A percentile compares a stretch with the other conserved stretches of the same genome.
phyloP scores from a whole-genome alignment of 2,329 filamentous ascomycete genomes.

The Byssothecium circinans region DNA sequence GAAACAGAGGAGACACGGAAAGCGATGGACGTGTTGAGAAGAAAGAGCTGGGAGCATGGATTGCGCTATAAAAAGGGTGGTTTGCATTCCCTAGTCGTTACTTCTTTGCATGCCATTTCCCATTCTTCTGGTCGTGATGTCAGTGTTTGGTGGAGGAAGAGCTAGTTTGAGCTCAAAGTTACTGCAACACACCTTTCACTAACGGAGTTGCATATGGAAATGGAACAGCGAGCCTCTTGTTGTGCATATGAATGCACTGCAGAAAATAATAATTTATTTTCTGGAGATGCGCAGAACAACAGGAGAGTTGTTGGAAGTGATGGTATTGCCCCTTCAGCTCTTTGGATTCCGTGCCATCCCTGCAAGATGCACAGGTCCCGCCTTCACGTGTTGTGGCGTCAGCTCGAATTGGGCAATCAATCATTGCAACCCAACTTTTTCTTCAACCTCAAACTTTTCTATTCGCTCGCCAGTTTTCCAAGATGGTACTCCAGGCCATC shows the following conservation, averaged over 20 bases:
- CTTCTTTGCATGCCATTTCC: background rate
- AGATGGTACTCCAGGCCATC: conserved; percentile 71
- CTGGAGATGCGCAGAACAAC: conserved; percentile 1
- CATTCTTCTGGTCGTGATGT: conserved; percentile 11
- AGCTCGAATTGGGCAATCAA: conserved; percentile 11
- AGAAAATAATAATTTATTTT: too few relatives aligned
- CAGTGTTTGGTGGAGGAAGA: conserved; percentile 1
- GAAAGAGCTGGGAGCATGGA: background rate
- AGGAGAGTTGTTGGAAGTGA: too few relatives aligned
- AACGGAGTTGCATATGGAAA: too few relatives aligned
- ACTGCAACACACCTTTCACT: too few relatives aligned
- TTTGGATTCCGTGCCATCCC: conserved; percentile 9
- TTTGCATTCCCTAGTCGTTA: conserved; percentile 14
- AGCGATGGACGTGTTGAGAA: background rate
- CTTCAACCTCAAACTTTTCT: conserved; percentile 2
- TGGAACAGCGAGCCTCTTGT: too few relatives aligned
- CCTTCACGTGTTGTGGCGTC: conserved; percentile 19
- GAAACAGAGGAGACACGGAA: too few relatives aligned
- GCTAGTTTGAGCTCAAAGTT: too few relatives aligned
- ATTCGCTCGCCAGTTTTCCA: conserved; percentile 5
- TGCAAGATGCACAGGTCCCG: conserved; percentile 8
- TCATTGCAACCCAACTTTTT: conserved; percentile 13
- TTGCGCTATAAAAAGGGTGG: too few relatives aligned
- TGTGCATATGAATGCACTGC: too few relatives aligned
- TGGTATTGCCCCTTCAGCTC: background rate